A percentile compares a stretch with the other conserved stretches of the same genome.
These are phyloP conservation scores for Ettlia oleoabundans DNA, from an alignment of 139 green algal genomes.

Conservation along the genomic window DNA sequence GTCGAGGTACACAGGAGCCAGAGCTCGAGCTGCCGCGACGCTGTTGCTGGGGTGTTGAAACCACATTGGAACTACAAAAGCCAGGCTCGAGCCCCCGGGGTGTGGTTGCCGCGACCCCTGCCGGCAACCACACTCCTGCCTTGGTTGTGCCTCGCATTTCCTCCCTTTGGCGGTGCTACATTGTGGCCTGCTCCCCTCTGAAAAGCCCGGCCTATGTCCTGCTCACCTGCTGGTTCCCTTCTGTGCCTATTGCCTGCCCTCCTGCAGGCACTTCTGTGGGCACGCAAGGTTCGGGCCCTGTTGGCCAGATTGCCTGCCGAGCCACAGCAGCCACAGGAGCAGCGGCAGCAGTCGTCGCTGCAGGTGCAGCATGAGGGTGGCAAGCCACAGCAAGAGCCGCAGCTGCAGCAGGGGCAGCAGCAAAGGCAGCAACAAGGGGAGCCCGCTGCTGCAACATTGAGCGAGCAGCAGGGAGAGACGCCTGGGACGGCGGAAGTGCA, in stretches of 20 bases:
- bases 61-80: no score
- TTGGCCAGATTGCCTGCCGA: background rate
- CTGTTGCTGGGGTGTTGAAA: no score
- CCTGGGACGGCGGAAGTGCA: background rate
- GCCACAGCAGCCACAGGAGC: background rate
- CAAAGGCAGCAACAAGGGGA: background rate
- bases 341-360: background rate
- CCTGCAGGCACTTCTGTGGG: conserved; percentile 30
- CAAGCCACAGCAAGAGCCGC: background rate
- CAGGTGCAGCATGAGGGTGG: no score
- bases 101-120: no score
- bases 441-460: background rate
- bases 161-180: no score
- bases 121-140: no score
- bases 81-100: no score
- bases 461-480: background rate
- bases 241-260: background rate
- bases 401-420: conserved; percentile 6
- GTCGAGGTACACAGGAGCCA: no score
- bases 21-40: no score
- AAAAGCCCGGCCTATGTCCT: background rate
- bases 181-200: background rate
- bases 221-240: background rate
- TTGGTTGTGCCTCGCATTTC: no score
- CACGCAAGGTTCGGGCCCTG: background rate